phyloP scores from a whole-genome alignment of 805 yeast genomes.

The Lipomyces sp. region DNA sequence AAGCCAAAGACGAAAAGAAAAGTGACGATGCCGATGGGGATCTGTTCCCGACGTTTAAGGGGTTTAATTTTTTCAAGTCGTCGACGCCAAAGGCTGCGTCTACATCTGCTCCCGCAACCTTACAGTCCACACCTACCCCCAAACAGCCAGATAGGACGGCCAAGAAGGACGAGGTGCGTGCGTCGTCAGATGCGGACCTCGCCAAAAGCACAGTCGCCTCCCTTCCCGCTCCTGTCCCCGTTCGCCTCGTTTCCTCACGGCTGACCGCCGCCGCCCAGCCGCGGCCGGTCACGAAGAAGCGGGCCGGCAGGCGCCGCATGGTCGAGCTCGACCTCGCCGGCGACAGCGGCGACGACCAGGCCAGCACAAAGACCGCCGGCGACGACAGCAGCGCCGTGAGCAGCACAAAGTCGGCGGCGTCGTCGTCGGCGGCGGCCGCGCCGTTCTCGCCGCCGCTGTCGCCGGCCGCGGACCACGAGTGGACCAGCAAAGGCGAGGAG shows the following conservation, averaged over 20 bases:
- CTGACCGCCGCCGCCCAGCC: neutral
- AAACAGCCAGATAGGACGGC: neutral
- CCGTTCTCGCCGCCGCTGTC: conserved; percentile 6
- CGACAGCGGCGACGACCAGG: conserved; percentile 17
- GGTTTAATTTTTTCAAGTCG: conserved; percentile 13
- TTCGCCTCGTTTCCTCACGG: too few species aligned
- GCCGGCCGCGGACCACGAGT: conserved; percentile 18
- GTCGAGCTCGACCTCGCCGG: conserved; percentile 18
- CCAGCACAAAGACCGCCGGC: conserved; percentile 5
- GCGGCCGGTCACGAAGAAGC: conserved; percentile 1
- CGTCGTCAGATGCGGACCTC: too few species aligned
- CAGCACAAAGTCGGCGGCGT: conserved; percentile 11
- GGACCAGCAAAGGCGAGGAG: conserved; percentile 35
- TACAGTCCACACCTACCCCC: too few species aligned
- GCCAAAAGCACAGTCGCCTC: too few species aligned
- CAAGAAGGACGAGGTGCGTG: neutral
- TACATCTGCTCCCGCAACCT: too few species aligned
- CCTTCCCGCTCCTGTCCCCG: too few species aligned
- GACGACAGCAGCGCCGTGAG: conserved; percentile 10
- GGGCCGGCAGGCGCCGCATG: conserved; percentile 14
- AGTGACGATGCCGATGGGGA: conserved; percentile 5
- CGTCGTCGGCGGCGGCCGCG: conserved; percentile 1
- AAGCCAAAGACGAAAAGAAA: neutral
- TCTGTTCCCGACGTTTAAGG: conserved; percentile 11
- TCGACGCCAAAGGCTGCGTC: too few species aligned